Evolutionary conservation across 352 stramenopile genomes (phyloP).

Genomic region (Plasmopara halstedii): DNA sequence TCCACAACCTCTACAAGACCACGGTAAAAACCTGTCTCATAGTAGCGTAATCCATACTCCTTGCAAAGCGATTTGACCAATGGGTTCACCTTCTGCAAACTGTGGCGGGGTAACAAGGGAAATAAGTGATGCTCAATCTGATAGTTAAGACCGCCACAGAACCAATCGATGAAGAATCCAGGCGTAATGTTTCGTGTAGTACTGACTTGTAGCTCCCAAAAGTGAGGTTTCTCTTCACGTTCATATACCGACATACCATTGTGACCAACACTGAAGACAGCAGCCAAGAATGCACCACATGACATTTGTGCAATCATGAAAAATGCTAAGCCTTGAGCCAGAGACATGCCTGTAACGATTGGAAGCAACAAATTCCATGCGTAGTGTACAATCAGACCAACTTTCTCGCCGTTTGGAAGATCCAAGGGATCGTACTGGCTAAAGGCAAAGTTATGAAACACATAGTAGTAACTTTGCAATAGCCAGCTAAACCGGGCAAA

Average conservation of each 20-base stretch:
- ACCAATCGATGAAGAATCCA: slow-evolving; percentile 95
- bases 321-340: slow-evolving; percentile 65
- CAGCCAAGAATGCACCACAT: slow-evolving; percentile 92
- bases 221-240: slow-evolving; percentile 92
- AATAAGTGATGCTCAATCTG: slow-evolving; percentile 99
- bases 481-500: slow-evolving; percentile 96
- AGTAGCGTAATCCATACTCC: slow-evolving; percentile 94
- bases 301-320: slow-evolving; percentile 82
- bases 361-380: slow-evolving; percentile 87
- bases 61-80: slow-evolving; percentile 96
- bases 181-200: slow-evolving; percentile 95
- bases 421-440: slow-evolving; percentile 79
- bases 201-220: slow-evolving; percentile 98
- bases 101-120: slow-evolving; percentile 95
- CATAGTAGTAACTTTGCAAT: slow-evolving; percentile 94
- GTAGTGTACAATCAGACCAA: slow-evolving; percentile 85
- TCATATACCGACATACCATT: slow-evolving; percentile 98
- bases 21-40: slow-evolving; percentile 91
- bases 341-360: slow-evolving; percentile 49
- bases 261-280: slow-evolving; percentile 97
- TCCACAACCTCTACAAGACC: slow-evolving; percentile 93
- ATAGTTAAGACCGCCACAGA: slow-evolving; percentile 97
- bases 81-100: slow-evolving; percentile 90
- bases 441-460: slow-evolving; percentile 84
- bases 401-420: slow-evolving; percentile 76